Evolutionary conservation across 163 green algal genomes (phyloP).

Genomic region (Chloromonas sp.): DNA sequence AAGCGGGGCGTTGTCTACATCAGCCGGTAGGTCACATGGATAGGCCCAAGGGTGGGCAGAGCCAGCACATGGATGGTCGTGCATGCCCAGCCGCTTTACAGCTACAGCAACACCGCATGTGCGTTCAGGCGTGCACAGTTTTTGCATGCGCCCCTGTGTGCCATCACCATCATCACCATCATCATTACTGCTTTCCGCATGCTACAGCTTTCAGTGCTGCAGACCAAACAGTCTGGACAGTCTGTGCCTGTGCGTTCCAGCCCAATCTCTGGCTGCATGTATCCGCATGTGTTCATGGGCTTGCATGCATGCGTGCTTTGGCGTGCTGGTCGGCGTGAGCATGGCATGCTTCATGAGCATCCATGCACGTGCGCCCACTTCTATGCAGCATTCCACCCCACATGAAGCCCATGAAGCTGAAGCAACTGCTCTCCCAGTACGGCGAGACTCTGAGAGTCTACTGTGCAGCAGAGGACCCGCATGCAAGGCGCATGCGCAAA

Average conservation of each 20-base stretch:
- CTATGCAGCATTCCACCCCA: slow-evolving; percentile 72
- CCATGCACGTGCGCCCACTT: background rate
- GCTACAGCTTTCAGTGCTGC: no score
- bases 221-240: no score
- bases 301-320: no score
- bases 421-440: slow-evolving; percentile 79
- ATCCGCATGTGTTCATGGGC: no score
- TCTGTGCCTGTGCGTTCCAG: no score
- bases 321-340: no score
- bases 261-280: no score
- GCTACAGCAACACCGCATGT: no score
- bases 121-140: no score
- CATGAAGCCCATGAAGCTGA: slow-evolving; percentile 91
- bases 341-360: background rate
- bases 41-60: background rate
- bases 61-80: background rate
- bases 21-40: slow-evolving; percentile 25
- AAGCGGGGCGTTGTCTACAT: slow-evolving; percentile 84
- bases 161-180: background rate
- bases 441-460: slow-evolving; percentile 81
- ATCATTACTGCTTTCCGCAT: no score
- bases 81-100: no score
- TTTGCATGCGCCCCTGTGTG: no score
- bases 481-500: slow-evolving; percentile 55
- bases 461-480: slow-evolving; percentile 69